phyloP scores from a whole-genome alignment of 2,329 filamentous ascomycete genomes.

The Trichophyton schoenleinii region DNA sequence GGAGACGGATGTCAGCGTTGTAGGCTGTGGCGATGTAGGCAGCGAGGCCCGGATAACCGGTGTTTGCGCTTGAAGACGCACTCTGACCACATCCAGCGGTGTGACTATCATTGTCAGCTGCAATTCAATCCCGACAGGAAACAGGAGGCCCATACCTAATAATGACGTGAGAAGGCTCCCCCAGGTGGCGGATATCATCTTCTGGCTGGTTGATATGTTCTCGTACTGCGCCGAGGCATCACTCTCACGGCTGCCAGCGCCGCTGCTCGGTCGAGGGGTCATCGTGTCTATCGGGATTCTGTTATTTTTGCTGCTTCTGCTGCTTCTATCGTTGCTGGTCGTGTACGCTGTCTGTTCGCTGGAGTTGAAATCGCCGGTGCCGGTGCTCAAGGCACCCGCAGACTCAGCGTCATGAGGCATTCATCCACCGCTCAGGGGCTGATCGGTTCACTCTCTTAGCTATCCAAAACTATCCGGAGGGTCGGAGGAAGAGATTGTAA shows the following conservation, averaged over 20 bases:
- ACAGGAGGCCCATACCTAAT: conserved; percentile 49
- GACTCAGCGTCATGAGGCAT: background rate
- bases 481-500: background rate
- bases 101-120: conserved; percentile 52
- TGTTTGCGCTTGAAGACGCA: conserved; percentile 80
- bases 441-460: background rate
- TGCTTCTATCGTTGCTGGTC: background rate
- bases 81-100: conserved; percentile 89
- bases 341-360: too few species aligned
- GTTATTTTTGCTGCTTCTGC: background rate
- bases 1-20: conserved; percentile 19
- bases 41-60: conserved; percentile 32
- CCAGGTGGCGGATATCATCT: conserved; percentile 87
- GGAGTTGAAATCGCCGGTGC: background rate
- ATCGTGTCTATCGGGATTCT: background rate
- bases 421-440: background rate
- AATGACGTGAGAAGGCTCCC: conserved; percentile 84
- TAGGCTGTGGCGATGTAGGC: conserved; percentile 20
- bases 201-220: conserved; percentile 68
- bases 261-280: background rate
- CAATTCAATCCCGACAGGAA: conserved; percentile 7
- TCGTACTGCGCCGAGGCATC: conserved; percentile 12
- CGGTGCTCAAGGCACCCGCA: conserved; percentile 2
- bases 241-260: background rate
- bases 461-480: background rate